Conservation (phyloP, 2,329 filamentous ascomycete genomes). For the Diplodia seriata region DNA sequence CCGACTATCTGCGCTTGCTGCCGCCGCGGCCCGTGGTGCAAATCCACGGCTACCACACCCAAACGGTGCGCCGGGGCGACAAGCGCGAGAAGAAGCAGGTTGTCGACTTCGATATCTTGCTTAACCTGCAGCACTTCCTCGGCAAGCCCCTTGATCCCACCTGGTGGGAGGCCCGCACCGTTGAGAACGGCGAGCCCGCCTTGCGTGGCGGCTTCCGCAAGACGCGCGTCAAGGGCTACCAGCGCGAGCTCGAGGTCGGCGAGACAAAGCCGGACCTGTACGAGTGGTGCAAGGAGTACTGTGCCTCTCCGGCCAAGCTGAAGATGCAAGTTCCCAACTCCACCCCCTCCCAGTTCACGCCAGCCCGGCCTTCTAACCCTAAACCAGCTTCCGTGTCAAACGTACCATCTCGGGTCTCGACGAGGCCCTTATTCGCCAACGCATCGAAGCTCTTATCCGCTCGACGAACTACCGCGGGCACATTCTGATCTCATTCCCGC, state of each 20-base stretch:
- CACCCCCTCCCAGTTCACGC: not conserved
- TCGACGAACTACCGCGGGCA: constrained; percentile 72
- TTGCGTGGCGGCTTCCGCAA: constrained; percentile 69
- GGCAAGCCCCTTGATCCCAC: constrained; percentile 18
- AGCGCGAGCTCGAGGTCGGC: constrained; percentile 56
- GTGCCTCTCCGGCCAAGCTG: constrained; percentile 62
- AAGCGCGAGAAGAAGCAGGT: constrained; percentile 47
- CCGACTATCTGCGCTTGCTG: constrained; percentile 37
- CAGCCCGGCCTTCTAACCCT: not conserved
- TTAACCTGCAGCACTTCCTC: constrained; percentile 44
- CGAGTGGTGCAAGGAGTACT: constrained; percentile 75
- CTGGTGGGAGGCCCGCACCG: constrained; percentile 46
- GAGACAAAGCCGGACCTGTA: constrained; percentile 50
- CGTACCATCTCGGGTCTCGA: constrained; percentile 67
- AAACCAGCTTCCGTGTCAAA: constrained; percentile 47
- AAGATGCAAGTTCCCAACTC: constrained; percentile 50
- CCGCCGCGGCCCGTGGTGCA: constrained; percentile 47
- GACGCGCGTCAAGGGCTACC: constrained; percentile 56
- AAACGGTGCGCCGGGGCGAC: constrained; percentile 45
- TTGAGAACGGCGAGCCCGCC: constrained; percentile 65
- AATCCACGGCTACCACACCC: constrained; percentile 47
- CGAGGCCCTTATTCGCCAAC: constrained; percentile 57
- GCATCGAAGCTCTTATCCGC: constrained; percentile 64
- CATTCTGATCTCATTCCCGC: constrained; percentile 65
- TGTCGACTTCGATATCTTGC: constrained; percentile 48